phyloP scores from a whole-genome alignment of 495 filamentous ascomycete genomes.

The Corynascus novoguineensis region DNA sequence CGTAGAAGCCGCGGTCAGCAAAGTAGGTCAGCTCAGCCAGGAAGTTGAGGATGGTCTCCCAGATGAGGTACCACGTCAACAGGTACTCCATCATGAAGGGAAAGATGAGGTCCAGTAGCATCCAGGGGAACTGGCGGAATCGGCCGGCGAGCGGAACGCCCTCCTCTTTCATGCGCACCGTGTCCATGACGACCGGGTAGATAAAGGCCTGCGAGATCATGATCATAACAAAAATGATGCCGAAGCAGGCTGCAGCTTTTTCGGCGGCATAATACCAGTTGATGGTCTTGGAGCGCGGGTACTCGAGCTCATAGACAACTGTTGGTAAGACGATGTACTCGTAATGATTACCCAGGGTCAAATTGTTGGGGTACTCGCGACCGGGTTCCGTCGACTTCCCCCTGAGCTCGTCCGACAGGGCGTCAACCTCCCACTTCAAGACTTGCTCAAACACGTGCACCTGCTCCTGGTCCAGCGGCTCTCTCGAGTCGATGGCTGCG shows the following conservation, averaged over 20 bases:
- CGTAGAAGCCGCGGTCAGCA: conserved; percentile 74
- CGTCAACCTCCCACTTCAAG: conserved; percentile 58
- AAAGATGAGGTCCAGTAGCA: conserved; percentile 64
- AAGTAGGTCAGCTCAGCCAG: conserved; percentile 67
- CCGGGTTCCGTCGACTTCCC: conserved; percentile 44
- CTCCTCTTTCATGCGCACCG: conserved; percentile 57
- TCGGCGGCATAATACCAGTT: conserved; percentile 69
- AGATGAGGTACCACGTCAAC: conserved; percentile 68
- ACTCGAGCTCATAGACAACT: conserved; percentile 70
- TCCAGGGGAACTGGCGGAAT: conserved; percentile 61
- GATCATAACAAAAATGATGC: conserved; percentile 60
- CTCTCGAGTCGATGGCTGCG: conserved; percentile 48
- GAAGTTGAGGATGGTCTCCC: conserved; percentile 74
- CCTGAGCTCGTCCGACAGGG: conserved; percentile 56
- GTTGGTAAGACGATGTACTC: conserved; percentile 70
- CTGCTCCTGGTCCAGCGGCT: conserved; percentile 55
- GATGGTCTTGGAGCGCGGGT: conserved; percentile 61
- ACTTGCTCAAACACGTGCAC: conserved; percentile 52
- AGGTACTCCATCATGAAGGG: conserved; percentile 73
- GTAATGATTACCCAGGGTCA: conserved; percentile 59
- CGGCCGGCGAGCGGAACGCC: conserved; percentile 54
- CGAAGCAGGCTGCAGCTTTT: conserved; percentile 61
- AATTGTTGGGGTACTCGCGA: conserved; percentile 59
- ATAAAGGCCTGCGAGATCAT: conserved; percentile 52
- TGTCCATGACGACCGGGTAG: conserved; percentile 61